These are phyloP conservation scores for Keqinozyma sinolaborantium DNA, from an alignment of 1,139 yeast species.

Conservation along the genomic window DNA sequence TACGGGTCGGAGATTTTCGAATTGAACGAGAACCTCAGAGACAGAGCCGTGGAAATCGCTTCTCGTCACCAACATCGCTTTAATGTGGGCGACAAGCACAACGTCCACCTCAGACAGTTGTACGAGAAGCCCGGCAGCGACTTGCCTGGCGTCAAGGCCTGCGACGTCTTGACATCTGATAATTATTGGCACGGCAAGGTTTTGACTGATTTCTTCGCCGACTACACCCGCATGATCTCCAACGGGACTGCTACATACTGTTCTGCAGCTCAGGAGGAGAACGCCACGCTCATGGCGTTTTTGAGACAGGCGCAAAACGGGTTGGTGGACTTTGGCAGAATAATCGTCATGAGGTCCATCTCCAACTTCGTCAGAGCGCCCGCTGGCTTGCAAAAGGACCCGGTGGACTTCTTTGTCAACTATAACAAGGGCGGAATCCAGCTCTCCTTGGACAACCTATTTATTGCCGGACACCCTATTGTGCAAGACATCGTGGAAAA, in stretches of 20 bases:
- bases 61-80: conserved; percentile 28
- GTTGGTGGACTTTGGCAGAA: conserved; percentile 53
- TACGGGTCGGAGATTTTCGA: conserved; percentile 69
- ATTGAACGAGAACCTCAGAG: conserved; percentile 55
- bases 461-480: conserved; percentile 53
- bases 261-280: conserved; percentile 67
- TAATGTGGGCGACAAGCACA: conserved; percentile 42
- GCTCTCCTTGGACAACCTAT: conserved; percentile 51
- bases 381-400: conserved; percentile 31
- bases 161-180: conserved; percentile 64
- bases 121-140: conserved; percentile 51
- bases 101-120: conserved; percentile 42
- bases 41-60: conserved; percentile 56
- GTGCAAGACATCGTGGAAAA: conserved; percentile 49
- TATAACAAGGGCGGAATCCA: conserved; percentile 50
- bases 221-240: conserved; percentile 47
- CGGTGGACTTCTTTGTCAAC: conserved; percentile 49
- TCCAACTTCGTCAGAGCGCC: conserved; percentile 63
- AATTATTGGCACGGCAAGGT: conserved; percentile 55
- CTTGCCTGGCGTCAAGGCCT: conserved; percentile 45
- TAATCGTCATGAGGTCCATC: conserved; percentile 61
- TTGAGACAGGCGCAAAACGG: conserved; percentile 54
- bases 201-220: conserved; percentile 48
- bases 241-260: conserved; percentile 61
- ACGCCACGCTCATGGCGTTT: conserved; percentile 61